These are phyloP conservation scores for Fusarium penzigii DNA, from an alignment of 2,329 filamentous ascomycete genomes.

Conservation along the genomic window DNA sequence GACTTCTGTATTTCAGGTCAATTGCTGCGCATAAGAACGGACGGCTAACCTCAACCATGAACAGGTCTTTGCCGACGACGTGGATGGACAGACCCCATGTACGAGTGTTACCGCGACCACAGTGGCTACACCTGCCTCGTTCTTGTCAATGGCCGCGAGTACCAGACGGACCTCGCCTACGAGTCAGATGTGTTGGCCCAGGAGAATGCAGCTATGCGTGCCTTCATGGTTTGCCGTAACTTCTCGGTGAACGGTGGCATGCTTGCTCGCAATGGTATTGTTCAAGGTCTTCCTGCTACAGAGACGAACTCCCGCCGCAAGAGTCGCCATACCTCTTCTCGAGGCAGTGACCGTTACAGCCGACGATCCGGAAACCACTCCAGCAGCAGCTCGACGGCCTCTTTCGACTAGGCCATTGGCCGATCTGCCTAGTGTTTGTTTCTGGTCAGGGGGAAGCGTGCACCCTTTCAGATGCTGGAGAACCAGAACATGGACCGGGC, in stretches of 20 bases:
- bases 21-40: conserved; percentile 13
- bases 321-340: conserved; percentile 52
- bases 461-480: too few species aligned
- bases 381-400: conserved; percentile 63
- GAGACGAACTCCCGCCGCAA: conserved; percentile 51
- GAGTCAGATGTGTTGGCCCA: conserved; percentile 80
- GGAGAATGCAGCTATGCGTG: conserved; percentile 92
- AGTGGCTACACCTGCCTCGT: conserved; percentile 87
- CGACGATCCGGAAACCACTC: conserved; percentile 59
- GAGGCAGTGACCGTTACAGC: conserved; percentile 47
- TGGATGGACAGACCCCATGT: conserved; percentile 88
- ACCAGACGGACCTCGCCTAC: conserved; percentile 86
- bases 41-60: conserved; percentile 37
- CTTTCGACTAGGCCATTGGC: conserved; percentile 49
- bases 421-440: too few species aligned
- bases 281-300: conserved; percentile 63
- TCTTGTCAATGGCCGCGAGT: conserved; percentile 93
- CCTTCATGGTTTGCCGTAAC: conserved; percentile 97
- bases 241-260: conserved; percentile 97
- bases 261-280: conserved; percentile 69
- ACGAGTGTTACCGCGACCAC: conserved; percentile 75
- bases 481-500: too few species aligned
- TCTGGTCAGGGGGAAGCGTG: too few species aligned
- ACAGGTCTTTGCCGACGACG: conserved; percentile 91
- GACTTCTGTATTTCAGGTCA: conserved; percentile 8